These are phyloP conservation scores for Schrenkiella parvula DNA, from an alignment of 345 rosid species.

Conservation along the genomic window DNA sequence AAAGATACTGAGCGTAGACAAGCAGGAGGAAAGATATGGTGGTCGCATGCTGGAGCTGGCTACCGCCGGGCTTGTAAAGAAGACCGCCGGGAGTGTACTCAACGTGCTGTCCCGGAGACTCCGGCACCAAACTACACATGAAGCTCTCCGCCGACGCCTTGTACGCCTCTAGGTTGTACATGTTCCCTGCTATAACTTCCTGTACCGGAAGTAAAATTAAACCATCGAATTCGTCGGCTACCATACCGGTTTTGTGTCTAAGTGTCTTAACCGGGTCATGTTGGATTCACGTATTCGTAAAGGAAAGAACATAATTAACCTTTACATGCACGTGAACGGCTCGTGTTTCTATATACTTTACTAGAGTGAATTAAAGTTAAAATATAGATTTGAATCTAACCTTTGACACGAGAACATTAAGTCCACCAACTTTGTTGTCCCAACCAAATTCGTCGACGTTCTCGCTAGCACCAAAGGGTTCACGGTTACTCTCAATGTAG, in stretches of 20 bases:
- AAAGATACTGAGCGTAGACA: constrained; percentile 77
- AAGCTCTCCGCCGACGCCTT: constrained; percentile 93
- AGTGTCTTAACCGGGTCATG: constrained; percentile 5
- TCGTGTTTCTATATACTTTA: not conserved
- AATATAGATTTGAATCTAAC: constrained; percentile 29
- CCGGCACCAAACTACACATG: constrained; percentile 84
- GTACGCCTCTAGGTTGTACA: constrained; percentile 63
- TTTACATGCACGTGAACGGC: constrained; percentile 19
- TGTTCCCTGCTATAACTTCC: constrained; percentile 72
- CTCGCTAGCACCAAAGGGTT: constrained; percentile 85
- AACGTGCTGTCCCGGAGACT: constrained; percentile 63
- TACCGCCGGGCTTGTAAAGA: constrained; percentile 94
- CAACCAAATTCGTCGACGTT: constrained; percentile 93
- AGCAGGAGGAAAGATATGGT: constrained; percentile 83
- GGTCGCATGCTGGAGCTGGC: constrained; percentile 91
- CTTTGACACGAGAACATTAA: constrained; percentile 90
- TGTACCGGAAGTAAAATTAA: constrained; percentile 7
- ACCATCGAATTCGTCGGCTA: not conserved
- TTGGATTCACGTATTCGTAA: constrained; percentile 16
- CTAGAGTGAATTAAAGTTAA: not conserved
- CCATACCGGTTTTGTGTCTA: not conserved
- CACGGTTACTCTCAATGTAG: constrained; percentile 72
- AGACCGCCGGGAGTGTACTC: constrained; percentile 84
- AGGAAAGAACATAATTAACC: not conserved
- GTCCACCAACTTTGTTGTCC: constrained; percentile 97